Evolutionary conservation across 2,329 filamentous ascomycete species (phyloP).

Genomic region (Fusarium abutilonis): DNA sequence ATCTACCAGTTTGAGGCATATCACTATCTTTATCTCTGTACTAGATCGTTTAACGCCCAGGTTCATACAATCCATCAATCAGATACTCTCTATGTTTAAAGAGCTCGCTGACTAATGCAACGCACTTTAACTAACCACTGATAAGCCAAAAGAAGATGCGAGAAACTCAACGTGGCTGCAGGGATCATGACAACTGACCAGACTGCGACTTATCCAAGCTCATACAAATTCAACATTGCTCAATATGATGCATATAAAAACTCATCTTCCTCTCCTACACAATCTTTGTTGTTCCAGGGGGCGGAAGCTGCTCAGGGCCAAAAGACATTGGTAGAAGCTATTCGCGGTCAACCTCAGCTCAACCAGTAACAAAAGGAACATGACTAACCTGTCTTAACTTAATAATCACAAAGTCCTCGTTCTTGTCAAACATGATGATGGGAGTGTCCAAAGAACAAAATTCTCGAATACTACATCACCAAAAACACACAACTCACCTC

Average conservation of each 20-base stretch:
- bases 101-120: conserved; percentile 5
- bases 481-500: conserved; percentile 23
- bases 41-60: background rate
- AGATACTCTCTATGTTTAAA: conserved; percentile 7
- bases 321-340: too few relatives aligned
- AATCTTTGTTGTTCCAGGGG: conserved; percentile 42
- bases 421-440: conserved; percentile 91
- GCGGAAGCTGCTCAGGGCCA: conserved; percentile 65
- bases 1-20: background rate
- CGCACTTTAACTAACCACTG: conserved; percentile 9
- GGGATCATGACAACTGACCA: background rate
- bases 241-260: background rate
- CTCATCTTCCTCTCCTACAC: background rate
- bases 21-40: background rate
- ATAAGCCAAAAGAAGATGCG: background rate
- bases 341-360: background rate
- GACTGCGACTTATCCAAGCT: background rate
- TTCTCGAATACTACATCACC: conserved; percentile 71
- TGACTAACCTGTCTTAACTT: conserved; percentile 71
- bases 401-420: conserved; percentile 75
- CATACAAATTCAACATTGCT: background rate
- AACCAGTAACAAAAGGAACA: background rate
- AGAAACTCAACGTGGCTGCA: background rate
- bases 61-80: conserved; percentile 3
- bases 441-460: conserved; percentile 76